phyloP scores from a whole-genome alignment of 164 flowering plant species.

The grape (Vitis vinifera) region DNA sequence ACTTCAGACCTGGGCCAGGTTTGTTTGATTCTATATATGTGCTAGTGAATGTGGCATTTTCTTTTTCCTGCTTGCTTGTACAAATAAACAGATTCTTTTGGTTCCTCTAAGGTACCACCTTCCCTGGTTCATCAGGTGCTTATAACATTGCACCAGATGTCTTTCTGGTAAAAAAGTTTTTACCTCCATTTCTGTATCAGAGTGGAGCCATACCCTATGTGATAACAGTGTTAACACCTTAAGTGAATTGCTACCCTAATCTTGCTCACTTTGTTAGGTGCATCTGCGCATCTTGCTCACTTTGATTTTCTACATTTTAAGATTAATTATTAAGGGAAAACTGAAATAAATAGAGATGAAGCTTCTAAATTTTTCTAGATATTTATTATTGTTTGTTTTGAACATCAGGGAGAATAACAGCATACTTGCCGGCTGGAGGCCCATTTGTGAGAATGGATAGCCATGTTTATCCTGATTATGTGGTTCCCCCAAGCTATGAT shows the following conservation, averaged over 20 bases:
- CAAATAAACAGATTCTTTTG: too few species aligned
- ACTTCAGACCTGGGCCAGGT: conserved; percentile 99
- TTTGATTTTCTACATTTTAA: too few species aligned
- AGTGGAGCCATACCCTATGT: background rate
- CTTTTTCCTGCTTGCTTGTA: too few species aligned
- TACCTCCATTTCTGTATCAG: background rate
- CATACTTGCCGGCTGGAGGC: conserved; percentile 95
- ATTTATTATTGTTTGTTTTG: conserved; percentile 6
- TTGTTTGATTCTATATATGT: conserved; percentile 9
- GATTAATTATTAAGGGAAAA: too few species aligned
- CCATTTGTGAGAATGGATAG: conserved; percentile 99
- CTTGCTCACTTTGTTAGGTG: too few species aligned
- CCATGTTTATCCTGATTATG: conserved; percentile 94
- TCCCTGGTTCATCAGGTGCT: background rate
- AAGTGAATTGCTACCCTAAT: too few species aligned
- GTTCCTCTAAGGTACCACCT: too few species aligned
- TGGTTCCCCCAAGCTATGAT: conserved; percentile 98
- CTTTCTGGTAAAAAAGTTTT: background rate
- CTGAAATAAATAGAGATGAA: background rate
- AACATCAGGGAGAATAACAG: conserved; percentile 78
- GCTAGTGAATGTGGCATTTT: background rate
- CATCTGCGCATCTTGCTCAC: too few species aligned
- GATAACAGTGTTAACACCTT: background rate
- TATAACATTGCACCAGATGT: background rate
- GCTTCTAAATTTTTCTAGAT: background rate